Evolutionary conservation across 129 eudicot species (phyloP), one percentile per base, ranked within the genome.

Genomic region (Centaurea solstitialis): DNA sequence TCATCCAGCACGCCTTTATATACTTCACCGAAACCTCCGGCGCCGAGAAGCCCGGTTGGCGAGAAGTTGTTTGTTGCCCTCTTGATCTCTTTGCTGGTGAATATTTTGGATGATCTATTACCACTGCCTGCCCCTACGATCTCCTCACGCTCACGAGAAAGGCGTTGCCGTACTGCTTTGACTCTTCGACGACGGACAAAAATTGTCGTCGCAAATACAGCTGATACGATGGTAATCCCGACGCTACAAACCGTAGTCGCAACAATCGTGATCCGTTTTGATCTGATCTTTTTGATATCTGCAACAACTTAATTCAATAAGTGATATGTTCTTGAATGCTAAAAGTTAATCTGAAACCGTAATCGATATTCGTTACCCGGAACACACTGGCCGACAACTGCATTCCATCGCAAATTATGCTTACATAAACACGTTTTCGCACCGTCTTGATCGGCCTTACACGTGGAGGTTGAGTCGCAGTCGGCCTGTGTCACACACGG

Each of bases 21-120:
- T 61, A 93, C 97, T 82, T 90, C 93, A 6, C 95, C 97, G n/a
- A 88, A 93, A 61, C 95, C 95, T 24, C 97, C 97, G 4, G 72
- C 69, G 11, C 97, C 96, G 21, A 93, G 91, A 47, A 93, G 89
- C n/a, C 87, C 87, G 2, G 82, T 86, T 61, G 26, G 64, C 8
- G 93, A 68, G 78, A 90, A 93, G 72, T 87, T 86, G 73, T 74
- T 79, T 40, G 93, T 90, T n/a, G 95, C 87, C 71, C 37, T 88
- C 74, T 81, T 89, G 22, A 93, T 80, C 23, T 88, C 95, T 76
- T 84, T 90, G 24, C 90, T 86, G 2, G 82, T 64, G 84, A 86
- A 92, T 47, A 88, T 76, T 78, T 79, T 92, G 43, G 92, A 87
- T 53, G 92, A 61, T 73, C 89, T 92, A 18, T 90, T 92, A 82